phyloP scores from a whole-genome alignment of 2,329 filamentous ascomycete genomes.

The Fusarium sp. region DNA sequence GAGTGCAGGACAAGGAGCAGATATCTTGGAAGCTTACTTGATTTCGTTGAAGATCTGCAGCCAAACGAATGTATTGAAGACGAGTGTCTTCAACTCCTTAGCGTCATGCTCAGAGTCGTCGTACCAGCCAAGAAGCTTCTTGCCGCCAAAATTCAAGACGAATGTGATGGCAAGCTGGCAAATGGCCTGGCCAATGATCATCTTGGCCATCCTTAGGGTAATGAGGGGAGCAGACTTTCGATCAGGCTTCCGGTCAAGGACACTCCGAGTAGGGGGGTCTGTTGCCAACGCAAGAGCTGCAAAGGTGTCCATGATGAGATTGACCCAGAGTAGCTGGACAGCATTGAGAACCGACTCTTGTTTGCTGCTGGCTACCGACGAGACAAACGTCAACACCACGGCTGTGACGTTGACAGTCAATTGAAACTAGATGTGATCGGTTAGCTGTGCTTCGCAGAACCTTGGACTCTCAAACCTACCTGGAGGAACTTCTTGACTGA shows the following conservation, averaged over 20 bases:
- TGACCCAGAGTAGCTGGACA: conserved; percentile 75
- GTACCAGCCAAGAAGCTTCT: conserved; percentile 66
- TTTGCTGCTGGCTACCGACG: conserved; percentile 67
- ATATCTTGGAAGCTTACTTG: conserved; percentile 68
- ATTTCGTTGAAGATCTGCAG: conserved; percentile 82
- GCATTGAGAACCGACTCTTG: conserved; percentile 71
- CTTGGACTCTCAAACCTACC: conserved; percentile 44
- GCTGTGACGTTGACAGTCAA: conserved; percentile 77
- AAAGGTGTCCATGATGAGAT: conserved; percentile 76
- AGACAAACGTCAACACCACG: conserved; percentile 72
- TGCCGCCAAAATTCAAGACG: conserved; percentile 73
- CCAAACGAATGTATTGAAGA: conserved; percentile 82
- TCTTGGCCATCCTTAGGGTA: conserved; percentile 77
- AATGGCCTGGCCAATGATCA: conserved; percentile 74
- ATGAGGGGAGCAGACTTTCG: conserved; percentile 81
- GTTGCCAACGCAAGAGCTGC: conserved; percentile 76
- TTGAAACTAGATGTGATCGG: conserved; percentile 63
- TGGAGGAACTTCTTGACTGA: conserved; percentile 76
- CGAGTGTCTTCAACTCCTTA: conserved; percentile 69
- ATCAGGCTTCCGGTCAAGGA: conserved; percentile 70
- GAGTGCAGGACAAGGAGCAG: conserved; percentile 66
- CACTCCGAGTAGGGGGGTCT: conserved; percentile 71
- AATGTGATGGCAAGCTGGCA: conserved; percentile 73
- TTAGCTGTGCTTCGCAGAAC: conserved; percentile 5
- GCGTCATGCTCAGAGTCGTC: conserved; percentile 35